Percentiles rank a stretch among this genome's conserved stretches.
Evolutionary conservation across 768 basidiomycete genomes (phyloP).

Genomic region (Tylopilus cervinicoccineus): DNA sequence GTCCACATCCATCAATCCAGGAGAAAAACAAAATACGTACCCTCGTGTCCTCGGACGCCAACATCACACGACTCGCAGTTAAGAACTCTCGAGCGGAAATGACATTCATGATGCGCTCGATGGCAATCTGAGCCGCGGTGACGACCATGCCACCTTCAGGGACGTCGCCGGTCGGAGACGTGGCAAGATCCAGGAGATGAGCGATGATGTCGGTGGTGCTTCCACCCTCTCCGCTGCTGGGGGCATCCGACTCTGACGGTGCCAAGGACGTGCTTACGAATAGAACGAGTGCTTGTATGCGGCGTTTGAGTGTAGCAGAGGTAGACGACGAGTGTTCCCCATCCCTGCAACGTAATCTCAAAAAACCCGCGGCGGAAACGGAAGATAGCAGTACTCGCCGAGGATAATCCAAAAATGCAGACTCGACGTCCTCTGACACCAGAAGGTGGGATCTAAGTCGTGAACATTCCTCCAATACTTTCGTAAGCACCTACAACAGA

Average conservation of each 20-base stretch:
- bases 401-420: constrained; percentile 53
- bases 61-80: constrained; percentile 48
- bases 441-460: constrained; percentile 48
- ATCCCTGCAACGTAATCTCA: constrained; percentile 39
- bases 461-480: constrained; percentile 63
- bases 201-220: constrained; percentile 43
- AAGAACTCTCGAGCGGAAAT: constrained; percentile 75
- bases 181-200: constrained; percentile 46
- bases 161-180: constrained; percentile 28
- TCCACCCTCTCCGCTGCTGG: constrained; percentile 12
- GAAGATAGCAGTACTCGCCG: constrained; percentile 34
- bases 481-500: constrained; percentile 49
- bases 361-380: background rate
- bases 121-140: constrained; percentile 43
- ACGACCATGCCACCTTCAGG: constrained; percentile 39
- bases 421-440: constrained; percentile 33
- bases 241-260: constrained; percentile 19
- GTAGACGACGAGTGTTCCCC: constrained; percentile 51
- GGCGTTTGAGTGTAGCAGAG: constrained; percentile 46
- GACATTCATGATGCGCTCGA: constrained; percentile 52
- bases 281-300: constrained; percentile 63
- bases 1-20: background rate
- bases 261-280: constrained; percentile 58
- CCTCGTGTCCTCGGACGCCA: constrained; percentile 47
- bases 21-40: constrained; percentile 34